phyloP scores from a whole-genome alignment of 2,329 filamentous ascomycete genomes.

The Parastagonospora nodorum region DNA sequence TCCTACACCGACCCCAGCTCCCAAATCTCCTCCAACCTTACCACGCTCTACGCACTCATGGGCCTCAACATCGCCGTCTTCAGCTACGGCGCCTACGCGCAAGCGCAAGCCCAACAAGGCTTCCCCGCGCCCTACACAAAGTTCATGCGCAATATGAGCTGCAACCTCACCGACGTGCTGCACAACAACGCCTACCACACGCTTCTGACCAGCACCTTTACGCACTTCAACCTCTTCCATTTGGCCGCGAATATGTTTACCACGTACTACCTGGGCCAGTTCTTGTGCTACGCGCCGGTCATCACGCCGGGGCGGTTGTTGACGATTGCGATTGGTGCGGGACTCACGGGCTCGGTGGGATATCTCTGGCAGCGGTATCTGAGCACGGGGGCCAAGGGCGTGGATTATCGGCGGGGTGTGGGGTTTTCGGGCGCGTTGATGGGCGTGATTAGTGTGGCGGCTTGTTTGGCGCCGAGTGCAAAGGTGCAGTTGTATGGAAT shows the following conservation, averaged over 20 bases:
- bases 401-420: constrained; percentile 15
- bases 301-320: constrained; percentile 33
- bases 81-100: constrained; percentile 43
- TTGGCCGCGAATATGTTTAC: constrained; percentile 50
- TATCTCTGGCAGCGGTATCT: constrained; percentile 20
- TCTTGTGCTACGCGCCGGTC: constrained; percentile 37
- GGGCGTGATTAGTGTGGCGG: constrained; percentile 47
- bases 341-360: constrained; percentile 25
- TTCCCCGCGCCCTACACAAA: constrained; percentile 10
- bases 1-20: background rate
- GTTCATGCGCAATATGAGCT: constrained; percentile 40
- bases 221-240: constrained; percentile 45
- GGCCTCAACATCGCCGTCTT: constrained; percentile 50
- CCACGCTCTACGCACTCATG: constrained; percentile 44
- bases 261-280: constrained; percentile 44
- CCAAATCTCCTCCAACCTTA: constrained; percentile 16
- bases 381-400: constrained; percentile 2
- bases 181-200: constrained; percentile 44
- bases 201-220: constrained; percentile 47
- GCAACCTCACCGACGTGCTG: constrained; percentile 34
- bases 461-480: constrained; percentile 44
- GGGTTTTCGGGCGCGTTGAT: constrained; percentile 50
- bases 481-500: constrained; percentile 45
- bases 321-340: constrained; percentile 39
- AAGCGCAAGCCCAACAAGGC: constrained; percentile 26